Percentiles rank a stretch among this genome's conserved stretches.
Evolutionary conservation across 305 asterid genomes (phyloP).

Genomic region (Fraxinus platypoda): DNA sequence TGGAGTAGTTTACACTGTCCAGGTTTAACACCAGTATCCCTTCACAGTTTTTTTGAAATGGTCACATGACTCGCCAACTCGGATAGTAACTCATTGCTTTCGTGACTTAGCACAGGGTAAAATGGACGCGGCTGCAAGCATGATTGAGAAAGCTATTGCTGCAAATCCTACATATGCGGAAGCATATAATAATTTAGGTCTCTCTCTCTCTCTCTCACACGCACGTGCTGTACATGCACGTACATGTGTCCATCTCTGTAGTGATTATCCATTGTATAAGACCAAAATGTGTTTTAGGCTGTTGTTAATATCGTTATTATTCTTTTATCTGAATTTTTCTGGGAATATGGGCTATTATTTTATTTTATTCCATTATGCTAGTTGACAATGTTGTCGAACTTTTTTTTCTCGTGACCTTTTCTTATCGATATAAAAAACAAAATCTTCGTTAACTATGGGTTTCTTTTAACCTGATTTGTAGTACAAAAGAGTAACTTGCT

Average conservation of each 20-base stretch:
- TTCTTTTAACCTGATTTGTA: slow-evolving; percentile 11
- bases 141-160: slow-evolving; percentile 95
- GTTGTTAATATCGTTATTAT: not conserved
- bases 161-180: slow-evolving; percentile 98
- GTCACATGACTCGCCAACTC: not conserved
- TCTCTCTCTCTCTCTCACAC: not conserved
- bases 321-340: not conserved
- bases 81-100: slow-evolving; percentile 11
- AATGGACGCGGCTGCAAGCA: slow-evolving; percentile 97
- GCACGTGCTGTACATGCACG: not conserved
- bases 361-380: not conserved
- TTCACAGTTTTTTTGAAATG: slow-evolving; percentile 2
- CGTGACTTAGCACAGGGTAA: slow-evolving; percentile 64
- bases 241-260: slow-evolving; percentile 4
- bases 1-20: slow-evolving; percentile 98
- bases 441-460: not conserved
- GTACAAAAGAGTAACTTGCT: slow-evolving; percentile 15
- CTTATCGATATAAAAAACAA: slow-evolving; percentile 4
- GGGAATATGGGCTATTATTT: not conserved
- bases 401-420: not conserved
- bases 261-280: not conserved
- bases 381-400: not conserved
- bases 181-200: slow-evolving; percentile 96
- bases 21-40: slow-evolving; percentile 48
- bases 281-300: not conserved